phyloP scores from a whole-genome alignment of 371 early-diverging fungal species.

The Massospora cicadina region DNA sequence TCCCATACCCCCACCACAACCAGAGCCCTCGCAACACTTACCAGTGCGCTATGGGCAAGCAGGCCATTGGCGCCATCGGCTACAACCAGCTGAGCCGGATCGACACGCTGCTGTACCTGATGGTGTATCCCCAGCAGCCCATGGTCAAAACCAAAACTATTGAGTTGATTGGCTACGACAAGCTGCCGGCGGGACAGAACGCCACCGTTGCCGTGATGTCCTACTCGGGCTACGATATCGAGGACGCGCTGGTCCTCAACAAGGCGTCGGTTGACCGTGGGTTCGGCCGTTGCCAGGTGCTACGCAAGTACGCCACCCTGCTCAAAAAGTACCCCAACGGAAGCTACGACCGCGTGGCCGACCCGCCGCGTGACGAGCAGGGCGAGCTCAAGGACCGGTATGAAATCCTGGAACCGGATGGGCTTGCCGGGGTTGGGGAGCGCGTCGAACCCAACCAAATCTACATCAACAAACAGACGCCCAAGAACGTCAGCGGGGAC shows the following conservation, averaged over 20 bases:
- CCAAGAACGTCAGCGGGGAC: slow-evolving; percentile 28
- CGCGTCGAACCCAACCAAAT: slow-evolving; percentile 50
- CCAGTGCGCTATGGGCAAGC: slow-evolving; percentile 99
- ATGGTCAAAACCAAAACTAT: slow-evolving; percentile 97
- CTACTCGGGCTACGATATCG: slow-evolving; percentile 99
- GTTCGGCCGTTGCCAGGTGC: slow-evolving; percentile 93
- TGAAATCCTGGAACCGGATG: slow-evolving; percentile 63
- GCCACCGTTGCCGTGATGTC: slow-evolving; percentile 99
- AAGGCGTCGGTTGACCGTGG: slow-evolving; percentile 96
- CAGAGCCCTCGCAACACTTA: slow-evolving; percentile 99
- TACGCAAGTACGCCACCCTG: slow-evolving; percentile 73
- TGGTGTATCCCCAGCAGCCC: slow-evolving; percentile 97
- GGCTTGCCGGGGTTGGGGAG: slow-evolving; percentile 80
- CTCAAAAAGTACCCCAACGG: slow-evolving; percentile 76
- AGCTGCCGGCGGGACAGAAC: slow-evolving; percentile 98
- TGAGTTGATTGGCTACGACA: slow-evolving; percentile 93
- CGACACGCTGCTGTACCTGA: slow-evolving; percentile 90
- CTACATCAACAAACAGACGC: slow-evolving; percentile 76
- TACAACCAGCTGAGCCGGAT: slow-evolving; percentile 92
- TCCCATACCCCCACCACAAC: slow-evolving; percentile 99
- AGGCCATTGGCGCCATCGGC: slow-evolving; percentile 97
- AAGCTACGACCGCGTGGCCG: slow-evolving; percentile 72
- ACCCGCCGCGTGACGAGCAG: slow-evolving; percentile 32
- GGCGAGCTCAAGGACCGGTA: slow-evolving; percentile 28
- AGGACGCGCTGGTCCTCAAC: slow-evolving; percentile 98